Percentiles rank a stretch among this genome's conserved stretches.
phyloP scores from a whole-genome alignment of 2,329 filamentous ascomycete genomes.

The Diplocarpon mali region DNA sequence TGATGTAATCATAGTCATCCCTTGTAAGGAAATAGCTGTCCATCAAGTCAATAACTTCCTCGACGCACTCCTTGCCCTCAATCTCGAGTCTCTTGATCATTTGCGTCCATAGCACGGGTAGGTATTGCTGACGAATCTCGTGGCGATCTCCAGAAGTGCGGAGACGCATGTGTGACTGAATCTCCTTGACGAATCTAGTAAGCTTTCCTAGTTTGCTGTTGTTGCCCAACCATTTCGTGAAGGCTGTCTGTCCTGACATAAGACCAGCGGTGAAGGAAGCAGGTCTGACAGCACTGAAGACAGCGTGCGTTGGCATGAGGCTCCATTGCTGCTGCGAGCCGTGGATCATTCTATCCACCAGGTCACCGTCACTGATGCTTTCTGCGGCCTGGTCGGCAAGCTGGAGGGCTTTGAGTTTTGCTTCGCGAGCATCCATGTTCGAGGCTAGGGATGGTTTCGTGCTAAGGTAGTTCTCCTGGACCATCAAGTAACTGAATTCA shows the following conservation, averaged over 20 bases:
- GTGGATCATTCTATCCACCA: slow-evolving; percentile 97
- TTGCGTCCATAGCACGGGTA: slow-evolving; percentile 78
- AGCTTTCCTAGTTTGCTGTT: slow-evolving; percentile 80
- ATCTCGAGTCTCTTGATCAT: slow-evolving; percentile 62
- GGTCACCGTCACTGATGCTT: slow-evolving; percentile 92
- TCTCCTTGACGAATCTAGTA: slow-evolving; percentile 74
- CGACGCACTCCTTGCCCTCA: slow-evolving; percentile 73
- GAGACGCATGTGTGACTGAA: slow-evolving; percentile 94
- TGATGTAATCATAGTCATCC: slow-evolving; percentile 87
- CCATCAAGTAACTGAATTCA: slow-evolving; percentile 93
- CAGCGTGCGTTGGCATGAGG: slow-evolving; percentile 89
- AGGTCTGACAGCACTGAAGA: slow-evolving; percentile 89
- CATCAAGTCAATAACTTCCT: slow-evolving; percentile 86
- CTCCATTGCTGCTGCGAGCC: slow-evolving; percentile 97
- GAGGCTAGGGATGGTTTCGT: slow-evolving; percentile 61
- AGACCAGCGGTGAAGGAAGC: slow-evolving; percentile 79
- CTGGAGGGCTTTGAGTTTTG: slow-evolving; percentile 73
- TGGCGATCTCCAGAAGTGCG: slow-evolving; percentile 82
- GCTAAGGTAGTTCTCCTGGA: slow-evolving; percentile 93
- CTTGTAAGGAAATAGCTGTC: slow-evolving; percentile 92
- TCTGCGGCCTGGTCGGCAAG: slow-evolving; percentile 79
- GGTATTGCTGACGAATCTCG: slow-evolving; percentile 87
- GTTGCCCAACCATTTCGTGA: slow-evolving; percentile 89
- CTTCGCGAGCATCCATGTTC: slow-evolving; percentile 41
- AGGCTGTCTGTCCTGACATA: slow-evolving; percentile 58